Evolutionary conservation across 2,329 filamentous ascomycete species (phyloP).

Genomic region (Aspergillus ruber): DNA sequence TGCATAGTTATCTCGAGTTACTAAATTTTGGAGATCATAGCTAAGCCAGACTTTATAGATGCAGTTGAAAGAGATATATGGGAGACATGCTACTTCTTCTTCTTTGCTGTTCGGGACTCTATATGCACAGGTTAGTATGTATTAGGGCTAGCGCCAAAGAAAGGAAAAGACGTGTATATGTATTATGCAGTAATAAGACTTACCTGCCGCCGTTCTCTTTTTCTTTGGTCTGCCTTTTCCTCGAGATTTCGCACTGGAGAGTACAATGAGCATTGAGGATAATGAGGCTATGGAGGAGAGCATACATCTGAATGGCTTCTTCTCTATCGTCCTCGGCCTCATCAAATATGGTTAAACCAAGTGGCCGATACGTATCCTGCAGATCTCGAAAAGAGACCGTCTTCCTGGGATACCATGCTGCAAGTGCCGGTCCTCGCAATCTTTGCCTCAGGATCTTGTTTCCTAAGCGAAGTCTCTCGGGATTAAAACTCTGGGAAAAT

Average conservation of each 20-base stretch:
- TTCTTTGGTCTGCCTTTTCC: conserved; percentile 89
- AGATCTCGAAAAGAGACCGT: conserved; percentile 67
- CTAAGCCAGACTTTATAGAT: background rate
- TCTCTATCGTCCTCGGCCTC: conserved; percentile 73
- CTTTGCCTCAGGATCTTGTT: conserved; percentile 90
- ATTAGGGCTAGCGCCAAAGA: conserved; percentile 1
- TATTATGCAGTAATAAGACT: conserved; percentile 1
- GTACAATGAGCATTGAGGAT: conserved; percentile 1
- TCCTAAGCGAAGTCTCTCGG: conserved; percentile 70
- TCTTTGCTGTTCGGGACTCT: conserved; percentile 21
- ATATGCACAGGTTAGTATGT: background rate
- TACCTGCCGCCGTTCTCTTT: conserved; percentile 58
- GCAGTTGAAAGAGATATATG: background rate
- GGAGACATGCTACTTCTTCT: conserved; percentile 16
- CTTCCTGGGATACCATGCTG: conserved; percentile 80
- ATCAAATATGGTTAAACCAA: conserved; percentile 63
- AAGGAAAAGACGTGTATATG: background rate
- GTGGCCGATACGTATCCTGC: conserved; percentile 58
- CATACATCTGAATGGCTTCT: conserved; percentile 57
- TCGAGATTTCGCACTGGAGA: conserved; percentile 61
- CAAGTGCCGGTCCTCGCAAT: conserved; percentile 73
- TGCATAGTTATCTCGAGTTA: too few species aligned
- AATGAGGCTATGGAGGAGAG: conserved; percentile 3
- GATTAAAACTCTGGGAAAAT: conserved; percentile 89
- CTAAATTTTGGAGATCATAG: too few species aligned